Evolutionary conservation across 345 rosid species (phyloP).

Genomic region (Nephelium lappaceum): DNA sequence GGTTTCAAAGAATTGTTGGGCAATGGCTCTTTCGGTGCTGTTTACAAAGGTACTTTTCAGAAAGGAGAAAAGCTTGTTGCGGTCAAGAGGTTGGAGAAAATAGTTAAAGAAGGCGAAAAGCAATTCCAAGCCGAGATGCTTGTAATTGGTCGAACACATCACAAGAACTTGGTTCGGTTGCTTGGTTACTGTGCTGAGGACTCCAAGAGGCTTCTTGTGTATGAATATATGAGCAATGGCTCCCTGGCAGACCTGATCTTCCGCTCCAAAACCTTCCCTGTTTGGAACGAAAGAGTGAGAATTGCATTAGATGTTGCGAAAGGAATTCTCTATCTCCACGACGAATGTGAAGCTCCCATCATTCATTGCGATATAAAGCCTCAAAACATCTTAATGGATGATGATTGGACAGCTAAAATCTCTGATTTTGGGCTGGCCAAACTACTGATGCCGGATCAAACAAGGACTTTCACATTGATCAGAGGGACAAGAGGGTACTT

Average conservation of each 20-base stretch:
- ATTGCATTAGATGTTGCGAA: slow-evolving; percentile 15
- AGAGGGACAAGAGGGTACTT: too few relatives aligned
- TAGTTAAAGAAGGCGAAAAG: not conserved
- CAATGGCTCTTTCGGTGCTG: slow-evolving; percentile 8
- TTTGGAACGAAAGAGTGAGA: slow-evolving; percentile 11
- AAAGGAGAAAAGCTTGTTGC: slow-evolving; percentile 14
- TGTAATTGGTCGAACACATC: slow-evolving; percentile 12
- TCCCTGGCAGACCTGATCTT: slow-evolving; percentile 16
- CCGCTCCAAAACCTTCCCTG: rapidly evolving
- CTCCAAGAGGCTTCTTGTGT: slow-evolving; percentile 9
- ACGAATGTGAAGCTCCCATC: slow-evolving; percentile 7
- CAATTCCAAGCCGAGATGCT: slow-evolving; percentile 10
- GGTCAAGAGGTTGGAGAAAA: slow-evolving; percentile 17
- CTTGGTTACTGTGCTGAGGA: slow-evolving; percentile 15
- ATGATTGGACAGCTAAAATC: too few relatives aligned
- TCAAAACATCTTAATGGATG: too few relatives aligned
- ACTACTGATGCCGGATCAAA: too few relatives aligned
- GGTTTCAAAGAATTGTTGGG: slow-evolving; percentile 5
- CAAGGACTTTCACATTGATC: too few relatives aligned
- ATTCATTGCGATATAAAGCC: slow-evolving; percentile 11
- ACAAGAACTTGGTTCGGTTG: slow-evolving; percentile 15
- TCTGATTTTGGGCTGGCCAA: too few relatives aligned
- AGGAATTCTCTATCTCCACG: slow-evolving; percentile 21
- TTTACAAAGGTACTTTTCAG: not conserved
- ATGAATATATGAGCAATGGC: slow-evolving; percentile 20